phyloP scores from a whole-genome alignment of 805 yeast species.

The Suhomyces canberraensis region DNA sequence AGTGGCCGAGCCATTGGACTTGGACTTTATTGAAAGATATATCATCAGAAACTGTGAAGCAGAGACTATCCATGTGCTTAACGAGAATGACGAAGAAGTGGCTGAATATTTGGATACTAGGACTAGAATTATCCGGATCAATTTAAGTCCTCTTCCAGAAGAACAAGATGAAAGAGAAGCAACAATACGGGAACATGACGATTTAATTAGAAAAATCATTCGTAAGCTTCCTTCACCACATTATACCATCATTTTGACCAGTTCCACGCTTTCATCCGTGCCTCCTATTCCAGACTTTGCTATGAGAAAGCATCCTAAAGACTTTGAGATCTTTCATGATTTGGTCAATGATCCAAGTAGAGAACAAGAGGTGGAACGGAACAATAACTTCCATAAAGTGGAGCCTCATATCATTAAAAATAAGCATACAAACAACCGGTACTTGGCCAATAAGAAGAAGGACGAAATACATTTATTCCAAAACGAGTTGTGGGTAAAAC shows the following conservation, averaged over 20 bases:
- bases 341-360: constrained; percentile 52
- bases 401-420: constrained; percentile 26
- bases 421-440: constrained; percentile 28
- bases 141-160: constrained; percentile 47
- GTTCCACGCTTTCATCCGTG: constrained; percentile 15
- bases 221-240: constrained; percentile 74
- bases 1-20: constrained; percentile 39
- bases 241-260: constrained; percentile 56
- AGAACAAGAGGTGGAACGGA: constrained; percentile 52
- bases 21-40: constrained; percentile 39
- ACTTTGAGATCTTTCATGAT: constrained; percentile 51
- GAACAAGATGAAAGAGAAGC: constrained; percentile 19
- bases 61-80: constrained; percentile 33
- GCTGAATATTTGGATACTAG: constrained; percentile 60
- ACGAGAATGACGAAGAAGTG: constrained; percentile 44
- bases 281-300: constrained; percentile 33
- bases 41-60: constrained; percentile 53
- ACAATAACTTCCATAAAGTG: constrained; percentile 34
- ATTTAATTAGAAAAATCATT: constrained; percentile 51
- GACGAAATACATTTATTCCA: constrained; percentile 42
- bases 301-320: constrained; percentile 28
- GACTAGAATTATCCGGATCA: constrained; percentile 59
- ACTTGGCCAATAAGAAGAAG: constrained; percentile 25
- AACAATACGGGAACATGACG: constrained; percentile 42
- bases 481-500: constrained; percentile 46